A percentile compares a stretch with the other conserved stretches of the same genome.
Conservation (phyloP, 352 stramenopile genomes). For the Pythium folliculosum region DNA sequence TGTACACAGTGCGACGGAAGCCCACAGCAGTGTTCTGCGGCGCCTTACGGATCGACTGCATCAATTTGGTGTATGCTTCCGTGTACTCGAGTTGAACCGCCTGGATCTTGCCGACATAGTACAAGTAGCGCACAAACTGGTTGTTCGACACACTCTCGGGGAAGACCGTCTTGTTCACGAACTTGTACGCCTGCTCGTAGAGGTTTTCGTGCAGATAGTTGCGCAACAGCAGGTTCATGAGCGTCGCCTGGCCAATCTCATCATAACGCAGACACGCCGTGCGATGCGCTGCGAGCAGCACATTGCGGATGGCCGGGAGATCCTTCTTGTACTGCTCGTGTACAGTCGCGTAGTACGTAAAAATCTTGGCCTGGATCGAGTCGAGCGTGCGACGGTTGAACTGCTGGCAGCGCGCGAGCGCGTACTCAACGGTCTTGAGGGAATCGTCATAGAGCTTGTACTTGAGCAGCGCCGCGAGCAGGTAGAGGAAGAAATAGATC, state of each 20-base stretch:
- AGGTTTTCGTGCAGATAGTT: conserved; percentile 90
- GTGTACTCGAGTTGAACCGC: conserved; percentile 98
- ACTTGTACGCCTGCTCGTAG: conserved; percentile 93
- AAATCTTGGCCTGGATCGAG: conserved; percentile 76
- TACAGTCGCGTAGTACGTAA: conserved; percentile 75
- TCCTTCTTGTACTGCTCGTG: conserved; percentile 69
- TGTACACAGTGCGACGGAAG: conserved; percentile 96
- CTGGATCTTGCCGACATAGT: conserved; percentile 96
- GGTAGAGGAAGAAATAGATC: conserved; percentile 82
- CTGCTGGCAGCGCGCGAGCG: conserved; percentile 64
- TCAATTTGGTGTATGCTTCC: conserved; percentile 95
- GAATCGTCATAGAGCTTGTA: conserved; percentile 61
- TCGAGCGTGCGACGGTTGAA: conserved; percentile 84
- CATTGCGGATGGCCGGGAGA: conserved; percentile 59
- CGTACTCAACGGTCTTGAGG: conserved; percentile 51
- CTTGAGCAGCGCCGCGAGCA: conserved; percentile 73
- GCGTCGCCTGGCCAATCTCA: conserved; percentile 88
- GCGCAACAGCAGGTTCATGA: conserved; percentile 91
- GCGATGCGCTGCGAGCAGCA: conserved; percentile 80
- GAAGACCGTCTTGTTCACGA: conserved; percentile 90
- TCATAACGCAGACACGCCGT: conserved; percentile 89
- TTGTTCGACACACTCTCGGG: conserved; percentile 96
- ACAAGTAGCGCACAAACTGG: conserved; percentile 98
- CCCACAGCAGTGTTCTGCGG: conserved; percentile 95
- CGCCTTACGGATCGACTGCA: conserved; percentile 96